Conservation (phyloP, 495 filamentous ascomycete genomes). For the Jackrogersella multiformis region DNA sequence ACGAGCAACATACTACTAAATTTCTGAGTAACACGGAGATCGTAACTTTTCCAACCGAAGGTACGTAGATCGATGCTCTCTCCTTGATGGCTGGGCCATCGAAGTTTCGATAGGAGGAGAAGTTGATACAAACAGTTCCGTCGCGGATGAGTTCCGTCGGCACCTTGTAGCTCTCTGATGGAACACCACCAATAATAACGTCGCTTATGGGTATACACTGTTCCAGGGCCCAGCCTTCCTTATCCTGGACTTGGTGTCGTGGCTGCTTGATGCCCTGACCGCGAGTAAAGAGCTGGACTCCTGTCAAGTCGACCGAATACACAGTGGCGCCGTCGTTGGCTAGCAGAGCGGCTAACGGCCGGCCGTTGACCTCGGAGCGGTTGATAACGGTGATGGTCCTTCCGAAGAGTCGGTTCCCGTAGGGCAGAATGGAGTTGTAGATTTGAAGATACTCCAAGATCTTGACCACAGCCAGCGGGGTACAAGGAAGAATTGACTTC, state of each 20-base stretch:
- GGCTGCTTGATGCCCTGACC: conserved; percentile 83
- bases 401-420: conserved; percentile 91
- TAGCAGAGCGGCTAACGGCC: conserved; percentile 91
- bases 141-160: conserved; percentile 82
- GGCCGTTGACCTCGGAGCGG: conserved; percentile 91
- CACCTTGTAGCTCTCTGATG: conserved; percentile 84
- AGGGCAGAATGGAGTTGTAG: conserved; percentile 95
- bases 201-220: conserved; percentile 87
- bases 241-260: conserved; percentile 83
- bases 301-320: conserved; percentile 91
- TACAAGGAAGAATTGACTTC: conserved; percentile 95
- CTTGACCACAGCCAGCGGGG: conserved; percentile 93
- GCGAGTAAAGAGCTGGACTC: conserved; percentile 90
- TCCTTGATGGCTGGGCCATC: conserved; percentile 81
- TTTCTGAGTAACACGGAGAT: conserved; percentile 92
- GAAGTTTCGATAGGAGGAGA: conserved; percentile 97
- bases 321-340: conserved; percentile 96
- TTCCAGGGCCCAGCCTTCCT: conserved; percentile 76
- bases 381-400: conserved; percentile 95
- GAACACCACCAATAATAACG: conserved; percentile 95
- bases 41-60: conserved; percentile 96
- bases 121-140: conserved; percentile 96
- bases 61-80: conserved; percentile 95
- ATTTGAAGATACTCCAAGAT: conserved; percentile 93
- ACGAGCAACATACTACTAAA: conserved; percentile 71